Evolutionary conservation across 2,329 filamentous ascomycete genomes (phyloP).

Genomic region (Penicillium sp.): DNA sequence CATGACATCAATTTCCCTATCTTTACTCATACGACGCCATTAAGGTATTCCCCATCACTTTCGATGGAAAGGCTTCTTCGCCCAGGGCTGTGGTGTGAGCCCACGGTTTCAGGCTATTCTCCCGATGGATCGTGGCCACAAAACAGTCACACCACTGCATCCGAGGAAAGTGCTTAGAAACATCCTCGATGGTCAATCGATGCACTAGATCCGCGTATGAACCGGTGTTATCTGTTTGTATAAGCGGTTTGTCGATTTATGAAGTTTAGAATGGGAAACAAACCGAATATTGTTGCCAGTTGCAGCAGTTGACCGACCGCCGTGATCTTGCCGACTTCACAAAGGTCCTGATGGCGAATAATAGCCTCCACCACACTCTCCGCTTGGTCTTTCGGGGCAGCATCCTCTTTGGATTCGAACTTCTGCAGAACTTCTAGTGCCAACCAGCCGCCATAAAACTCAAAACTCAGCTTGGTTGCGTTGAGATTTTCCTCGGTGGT

Average conservation of each 20-base stretch:
- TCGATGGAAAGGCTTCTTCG: conserved; percentile 53
- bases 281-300: conserved; percentile 20
- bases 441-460: conserved; percentile 66
- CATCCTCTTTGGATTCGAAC: background rate
- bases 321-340: conserved; percentile 63
- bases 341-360: conserved; percentile 71
- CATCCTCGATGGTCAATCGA: conserved; percentile 57
- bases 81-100: conserved; percentile 65
- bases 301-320: conserved; percentile 47
- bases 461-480: conserved; percentile 67
- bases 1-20: too few relatives aligned
- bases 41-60: conserved; percentile 57
- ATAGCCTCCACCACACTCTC: conserved; percentile 71
- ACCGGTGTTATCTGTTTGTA: conserved; percentile 62
- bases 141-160: conserved; percentile 67
- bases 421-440: conserved; percentile 57
- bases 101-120: conserved; percentile 69
- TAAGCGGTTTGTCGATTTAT: too few relatives aligned
- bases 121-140: conserved; percentile 59
- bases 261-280: conserved; percentile 6
- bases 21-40: conserved; percentile 54
- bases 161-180: conserved; percentile 60
- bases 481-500: conserved; percentile 60
- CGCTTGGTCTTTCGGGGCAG: conserved; percentile 56
- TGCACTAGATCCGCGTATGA: conserved; percentile 57